Conservation (phyloP, 192 early-diverging fungal genomes). For the Podila verticillata region DNA sequence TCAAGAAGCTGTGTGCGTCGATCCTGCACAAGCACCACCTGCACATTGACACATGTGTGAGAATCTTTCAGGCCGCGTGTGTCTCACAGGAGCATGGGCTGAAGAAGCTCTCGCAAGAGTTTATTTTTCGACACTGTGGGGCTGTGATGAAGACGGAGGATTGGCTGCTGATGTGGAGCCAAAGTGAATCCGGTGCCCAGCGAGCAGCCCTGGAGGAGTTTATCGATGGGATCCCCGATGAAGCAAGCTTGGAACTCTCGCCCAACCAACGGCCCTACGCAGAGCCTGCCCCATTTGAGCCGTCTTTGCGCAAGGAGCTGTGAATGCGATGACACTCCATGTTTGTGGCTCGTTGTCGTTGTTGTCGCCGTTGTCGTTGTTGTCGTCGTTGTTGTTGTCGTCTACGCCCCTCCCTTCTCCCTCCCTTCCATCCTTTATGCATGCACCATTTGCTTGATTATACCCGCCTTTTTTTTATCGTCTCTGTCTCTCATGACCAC, state of each 20-base stretch:
- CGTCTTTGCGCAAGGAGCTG: slow-evolving; percentile 27
- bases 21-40: slow-evolving; percentile 58
- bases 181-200: slow-evolving; percentile 38
- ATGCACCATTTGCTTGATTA: too few relatives aligned
- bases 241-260: slow-evolving; percentile 54
- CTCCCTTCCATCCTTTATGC: too few relatives aligned
- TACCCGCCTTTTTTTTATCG: too few relatives aligned
- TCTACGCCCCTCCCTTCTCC: too few relatives aligned
- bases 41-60: slow-evolving; percentile 58
- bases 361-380: too few relatives aligned
- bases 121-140: slow-evolving; percentile 64
- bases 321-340: background rate
- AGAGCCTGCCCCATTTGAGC: slow-evolving; percentile 18
- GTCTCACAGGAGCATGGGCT: slow-evolving; percentile 63
- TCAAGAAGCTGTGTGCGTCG: slow-evolving; percentile 66
- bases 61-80: slow-evolving; percentile 64
- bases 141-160: slow-evolving; percentile 61
- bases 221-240: slow-evolving; percentile 61
- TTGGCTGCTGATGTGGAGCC: slow-evolving; percentile 53
- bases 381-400: too few relatives aligned
- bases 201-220: slow-evolving; percentile 50
- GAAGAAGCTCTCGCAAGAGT: slow-evolving; percentile 56
- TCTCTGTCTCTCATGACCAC: too few relatives aligned
- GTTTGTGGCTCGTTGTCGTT: too few relatives aligned
- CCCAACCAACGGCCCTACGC: slow-evolving; percentile 15